Evolutionary conservation across 768 basidiomycete genomes (phyloP).

Genomic region (Suillus paluster): DNA sequence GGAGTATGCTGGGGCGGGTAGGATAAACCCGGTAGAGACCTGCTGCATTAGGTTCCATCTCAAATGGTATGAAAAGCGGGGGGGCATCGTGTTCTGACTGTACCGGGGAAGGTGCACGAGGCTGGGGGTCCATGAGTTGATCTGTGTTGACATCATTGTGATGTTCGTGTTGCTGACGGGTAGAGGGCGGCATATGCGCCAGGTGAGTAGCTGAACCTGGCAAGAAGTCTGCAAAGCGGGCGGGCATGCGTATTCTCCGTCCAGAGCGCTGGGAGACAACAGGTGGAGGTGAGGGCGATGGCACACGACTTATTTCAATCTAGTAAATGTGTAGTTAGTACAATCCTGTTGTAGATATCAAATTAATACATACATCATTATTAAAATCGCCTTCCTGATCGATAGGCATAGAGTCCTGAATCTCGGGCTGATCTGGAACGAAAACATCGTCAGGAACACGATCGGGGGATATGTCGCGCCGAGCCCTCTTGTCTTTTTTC

Average conservation of each 20-base stretch:
- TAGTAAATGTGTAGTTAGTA: not conserved
- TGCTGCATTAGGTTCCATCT: not conserved
- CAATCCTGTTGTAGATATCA: not conserved
- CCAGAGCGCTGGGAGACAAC: conserved; percentile 8
- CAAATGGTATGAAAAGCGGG: not conserved
- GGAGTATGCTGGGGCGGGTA: not conserved
- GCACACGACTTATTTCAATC: not conserved
- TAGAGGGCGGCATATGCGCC: not conserved
- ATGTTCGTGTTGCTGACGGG: not conserved
- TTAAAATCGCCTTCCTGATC: not conserved
- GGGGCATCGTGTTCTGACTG: not conserved
- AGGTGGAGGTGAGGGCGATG: not conserved
- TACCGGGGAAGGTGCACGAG: not conserved
- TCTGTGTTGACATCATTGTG: not conserved
- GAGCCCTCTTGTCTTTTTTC: not conserved
- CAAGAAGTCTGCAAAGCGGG: too few species aligned
- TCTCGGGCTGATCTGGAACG: not conserved
- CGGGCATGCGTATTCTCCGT: conserved; percentile 5
- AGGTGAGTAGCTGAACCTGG: not conserved
- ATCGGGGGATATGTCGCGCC: not conserved
- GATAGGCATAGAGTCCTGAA: not conserved
- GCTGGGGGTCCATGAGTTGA: not conserved
- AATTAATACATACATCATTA: not conserved
- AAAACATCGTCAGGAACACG: not conserved
- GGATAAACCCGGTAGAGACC: conserved; percentile 14